Evolutionary conservation across 2,329 filamentous ascomycete genomes (phyloP).

Genomic region (Dothideomycetidae sp.): DNA sequence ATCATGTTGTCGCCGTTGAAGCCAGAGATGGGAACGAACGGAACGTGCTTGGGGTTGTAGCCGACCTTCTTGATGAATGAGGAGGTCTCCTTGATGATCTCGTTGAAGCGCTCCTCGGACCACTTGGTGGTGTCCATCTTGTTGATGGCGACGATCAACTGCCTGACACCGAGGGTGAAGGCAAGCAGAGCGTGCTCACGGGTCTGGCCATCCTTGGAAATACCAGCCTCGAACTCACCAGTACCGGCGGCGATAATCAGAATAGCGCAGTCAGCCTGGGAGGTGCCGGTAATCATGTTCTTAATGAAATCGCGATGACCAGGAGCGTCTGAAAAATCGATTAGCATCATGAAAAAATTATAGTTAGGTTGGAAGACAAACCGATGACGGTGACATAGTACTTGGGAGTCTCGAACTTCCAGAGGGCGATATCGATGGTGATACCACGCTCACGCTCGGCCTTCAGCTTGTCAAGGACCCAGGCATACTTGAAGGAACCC

Average conservation of each 20-base stretch:
- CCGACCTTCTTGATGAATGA: slow-evolving; percentile 99
- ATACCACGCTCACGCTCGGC: slow-evolving; percentile 99
- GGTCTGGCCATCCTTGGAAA: slow-evolving; percentile 99
- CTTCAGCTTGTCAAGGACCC: slow-evolving; percentile 99
- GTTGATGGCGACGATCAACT: slow-evolving; percentile 99
- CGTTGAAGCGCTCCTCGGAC: slow-evolving; percentile 89
- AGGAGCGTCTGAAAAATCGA: slow-evolving; percentile 55
- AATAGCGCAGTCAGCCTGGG: slow-evolving; percentile 98
- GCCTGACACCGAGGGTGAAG: slow-evolving; percentile 99
- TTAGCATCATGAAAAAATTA: slow-evolving; percentile 7
- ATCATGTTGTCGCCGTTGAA: slow-evolving; percentile 99
- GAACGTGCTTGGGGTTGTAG: slow-evolving; percentile 98
- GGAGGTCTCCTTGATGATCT: slow-evolving; percentile 99
- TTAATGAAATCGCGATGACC: slow-evolving; percentile 99
- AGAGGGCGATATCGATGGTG: slow-evolving; percentile 99
- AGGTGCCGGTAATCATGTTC: slow-evolving; percentile 99
- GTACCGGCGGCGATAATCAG: slow-evolving; percentile 99
- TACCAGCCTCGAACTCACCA: slow-evolving; percentile 99
- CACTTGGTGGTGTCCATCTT: slow-evolving; percentile 99
- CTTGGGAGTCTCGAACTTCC: slow-evolving; percentile 99
- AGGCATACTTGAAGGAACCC: slow-evolving; percentile 99
- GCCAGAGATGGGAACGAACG: slow-evolving; percentile 99
- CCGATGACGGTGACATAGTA: slow-evolving; percentile 94
- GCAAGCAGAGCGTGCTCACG: slow-evolving; percentile 99
- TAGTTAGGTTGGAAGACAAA: too few relatives aligned